Percentiles rank a stretch among this genome's conserved stretches.
These are phyloP conservation scores for Agaricus sinodeliciosus DNA, from an alignment of 768 basidiomycete species.

Conservation along the genomic window DNA sequence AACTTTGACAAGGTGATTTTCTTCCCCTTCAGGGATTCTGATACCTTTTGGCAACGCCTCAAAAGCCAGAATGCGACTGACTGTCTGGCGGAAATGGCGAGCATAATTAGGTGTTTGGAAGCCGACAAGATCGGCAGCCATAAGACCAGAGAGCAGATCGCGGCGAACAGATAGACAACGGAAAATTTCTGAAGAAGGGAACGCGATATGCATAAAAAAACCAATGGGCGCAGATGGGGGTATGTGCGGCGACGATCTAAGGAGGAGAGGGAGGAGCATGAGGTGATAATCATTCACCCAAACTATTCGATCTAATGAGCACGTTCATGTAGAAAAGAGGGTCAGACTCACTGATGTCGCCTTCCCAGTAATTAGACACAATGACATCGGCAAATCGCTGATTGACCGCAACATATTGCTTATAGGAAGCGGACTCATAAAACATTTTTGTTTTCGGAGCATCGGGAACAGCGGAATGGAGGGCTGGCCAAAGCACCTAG, in stretches of 20 bases:
- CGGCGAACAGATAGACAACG: conserved; percentile 78
- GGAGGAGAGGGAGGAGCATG: conserved; percentile 83
- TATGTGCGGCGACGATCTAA: conserved; percentile 58
- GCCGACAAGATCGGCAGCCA: conserved; percentile 89
- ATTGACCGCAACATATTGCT: conserved; percentile 87
- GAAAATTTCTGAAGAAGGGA: conserved; percentile 94
- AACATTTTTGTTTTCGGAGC: conserved; percentile 80
- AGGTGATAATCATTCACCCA: conserved; percentile 97
- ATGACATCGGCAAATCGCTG: conserved; percentile 84
- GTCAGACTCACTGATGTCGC: conserved; percentile 57
- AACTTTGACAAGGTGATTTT: conserved; percentile 15
- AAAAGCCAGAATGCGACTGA: conserved; percentile 68
- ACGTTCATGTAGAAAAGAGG: background rate
- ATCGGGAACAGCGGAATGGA: conserved; percentile 84
- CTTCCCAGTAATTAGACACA: conserved; percentile 72
- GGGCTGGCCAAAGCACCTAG: conserved; percentile 75
- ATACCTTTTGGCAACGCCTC: conserved; percentile 84
- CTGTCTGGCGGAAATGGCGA: conserved; percentile 81
- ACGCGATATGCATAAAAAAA: conserved; percentile 97
- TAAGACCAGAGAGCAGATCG: conserved; percentile 76
- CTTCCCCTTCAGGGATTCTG: conserved; percentile 41
- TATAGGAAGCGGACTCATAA: conserved; percentile 74
- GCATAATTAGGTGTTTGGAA: conserved; percentile 88
- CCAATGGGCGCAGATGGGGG: conserved; percentile 62
- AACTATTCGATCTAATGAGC: conserved; percentile 25